These are phyloP conservation scores for Exophiala spinifera DNA, from an alignment of 2,329 filamentous ascomycete genomes.

Conservation along the genomic window DNA sequence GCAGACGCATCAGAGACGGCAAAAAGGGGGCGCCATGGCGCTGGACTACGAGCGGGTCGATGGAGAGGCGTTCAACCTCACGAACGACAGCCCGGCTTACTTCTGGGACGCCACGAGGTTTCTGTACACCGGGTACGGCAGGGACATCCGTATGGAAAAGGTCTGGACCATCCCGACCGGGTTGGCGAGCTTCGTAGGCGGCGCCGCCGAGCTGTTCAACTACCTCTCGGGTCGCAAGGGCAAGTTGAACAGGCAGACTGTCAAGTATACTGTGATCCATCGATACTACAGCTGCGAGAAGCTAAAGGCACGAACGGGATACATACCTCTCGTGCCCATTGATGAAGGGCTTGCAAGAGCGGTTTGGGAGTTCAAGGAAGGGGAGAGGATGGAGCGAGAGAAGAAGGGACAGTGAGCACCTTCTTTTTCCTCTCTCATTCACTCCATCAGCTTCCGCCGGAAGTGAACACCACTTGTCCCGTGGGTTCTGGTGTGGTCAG, in stretches of 20 bases:
- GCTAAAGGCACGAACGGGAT: conserved; percentile 45
- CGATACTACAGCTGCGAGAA: conserved; percentile 49
- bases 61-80: conserved; percentile 86
- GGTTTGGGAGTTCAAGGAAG: conserved; percentile 34
- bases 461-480: too few relatives aligned
- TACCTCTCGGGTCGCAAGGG: conserved; percentile 45
- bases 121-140: conserved; percentile 62
- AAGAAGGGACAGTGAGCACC: conserved; percentile 41
- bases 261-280: conserved; percentile 49
- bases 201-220: conserved; percentile 41
- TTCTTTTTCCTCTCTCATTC: too few relatives aligned
- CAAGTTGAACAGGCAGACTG: conserved; percentile 43
- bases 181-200: conserved; percentile 41
- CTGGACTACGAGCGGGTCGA: conserved; percentile 71
- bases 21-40: conserved; percentile 54
- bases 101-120: conserved; percentile 86
- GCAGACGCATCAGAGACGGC: conserved; percentile 47
- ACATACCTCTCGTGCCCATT: conserved; percentile 43
- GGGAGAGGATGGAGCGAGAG: conserved; percentile 37
- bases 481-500: too few relatives aligned
- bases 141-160: conserved; percentile 41
- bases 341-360: conserved; percentile 47
- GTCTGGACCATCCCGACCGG: conserved; percentile 43
- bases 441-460: too few relatives aligned
- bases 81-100: conserved; percentile 82